phyloP scores from a whole-genome alignment of 2,329 filamentous ascomycete species.

The Sporothrix globosa region DNA sequence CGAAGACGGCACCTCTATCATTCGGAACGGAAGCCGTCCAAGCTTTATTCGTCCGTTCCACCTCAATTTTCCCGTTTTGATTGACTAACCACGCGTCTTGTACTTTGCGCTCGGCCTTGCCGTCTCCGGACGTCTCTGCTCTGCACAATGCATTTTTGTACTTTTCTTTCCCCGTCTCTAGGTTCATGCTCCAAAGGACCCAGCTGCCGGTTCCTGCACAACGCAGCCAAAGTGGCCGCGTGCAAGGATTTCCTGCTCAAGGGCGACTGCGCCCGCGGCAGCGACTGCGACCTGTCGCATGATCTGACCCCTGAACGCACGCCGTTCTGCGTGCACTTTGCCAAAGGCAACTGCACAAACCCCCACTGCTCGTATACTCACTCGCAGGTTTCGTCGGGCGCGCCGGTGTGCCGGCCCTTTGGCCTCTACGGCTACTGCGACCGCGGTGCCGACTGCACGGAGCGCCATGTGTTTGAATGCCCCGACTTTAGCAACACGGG shows the following conservation, averaged over 20 bases:
- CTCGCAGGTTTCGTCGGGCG: constrained; percentile 73
- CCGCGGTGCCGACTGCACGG: constrained; percentile 73
- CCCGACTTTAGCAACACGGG: constrained; percentile 94
- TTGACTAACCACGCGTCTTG: constrained; percentile 28
- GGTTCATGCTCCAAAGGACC: constrained; percentile 85
- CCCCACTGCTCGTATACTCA: constrained; percentile 85
- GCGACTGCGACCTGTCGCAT: constrained; percentile 88
- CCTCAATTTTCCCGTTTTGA: not conserved
- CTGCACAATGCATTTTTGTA: not conserved
- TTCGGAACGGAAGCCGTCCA: not conserved
- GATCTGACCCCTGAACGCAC: constrained; percentile 80
- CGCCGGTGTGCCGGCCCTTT: constrained; percentile 82
- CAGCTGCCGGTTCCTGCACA: constrained; percentile 78
- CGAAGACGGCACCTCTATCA: not conserved
- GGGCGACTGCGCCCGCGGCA: constrained; percentile 74
- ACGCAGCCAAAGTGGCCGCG: constrained; percentile 81
- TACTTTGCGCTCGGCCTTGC: not conserved
- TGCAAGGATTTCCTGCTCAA: constrained; percentile 87
- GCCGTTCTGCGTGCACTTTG: constrained; percentile 86
- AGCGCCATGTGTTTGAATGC: constrained; percentile 90
- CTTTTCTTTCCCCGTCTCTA: constrained; percentile 46
- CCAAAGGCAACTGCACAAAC: constrained; percentile 88
- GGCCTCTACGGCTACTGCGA: constrained; percentile 87
- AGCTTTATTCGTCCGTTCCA: not conserved
- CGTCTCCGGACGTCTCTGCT: constrained; percentile 11